These are phyloP conservation scores for Colletotrichum brevisporum DNA, from an alignment of 2,329 filamentous ascomycete genomes.

Conservation along the genomic window DNA sequence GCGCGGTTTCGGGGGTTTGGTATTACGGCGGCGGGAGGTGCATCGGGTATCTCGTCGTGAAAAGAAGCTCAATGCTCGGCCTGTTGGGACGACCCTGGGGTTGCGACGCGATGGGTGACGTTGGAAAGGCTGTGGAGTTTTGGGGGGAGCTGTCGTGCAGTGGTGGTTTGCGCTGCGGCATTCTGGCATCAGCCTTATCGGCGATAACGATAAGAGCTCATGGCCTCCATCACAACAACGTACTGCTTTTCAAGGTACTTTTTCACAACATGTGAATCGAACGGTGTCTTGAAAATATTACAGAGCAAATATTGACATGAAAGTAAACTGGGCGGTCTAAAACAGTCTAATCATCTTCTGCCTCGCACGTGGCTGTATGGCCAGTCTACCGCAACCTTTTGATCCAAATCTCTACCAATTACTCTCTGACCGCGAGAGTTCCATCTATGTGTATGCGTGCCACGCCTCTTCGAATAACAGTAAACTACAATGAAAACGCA, in stretches of 20 bases:
- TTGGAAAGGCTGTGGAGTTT: constrained; percentile 17
- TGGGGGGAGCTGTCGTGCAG: constrained; percentile 14
- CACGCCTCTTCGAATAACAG: not conserved
- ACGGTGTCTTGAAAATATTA: too few species aligned
- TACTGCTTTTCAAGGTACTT: not conserved
- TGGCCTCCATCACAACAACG: not conserved
- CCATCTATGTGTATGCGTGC: constrained; percentile 7
- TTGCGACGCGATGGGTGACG: constrained; percentile 23
- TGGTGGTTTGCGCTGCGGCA: not conserved
- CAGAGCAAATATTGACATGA: not conserved
- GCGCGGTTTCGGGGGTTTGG: not conserved
- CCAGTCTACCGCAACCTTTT: not conserved
- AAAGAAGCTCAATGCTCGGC: not conserved
- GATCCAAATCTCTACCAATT: constrained; percentile 4
- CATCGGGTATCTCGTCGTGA: not conserved
- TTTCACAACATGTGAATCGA: not conserved
- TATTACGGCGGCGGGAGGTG: not conserved
- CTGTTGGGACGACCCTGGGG: not conserved
- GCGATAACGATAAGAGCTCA: constrained; percentile 39
- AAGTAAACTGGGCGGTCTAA: not conserved
- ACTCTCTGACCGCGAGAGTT: constrained; percentile 1
- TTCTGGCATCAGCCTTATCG: constrained; percentile 32
- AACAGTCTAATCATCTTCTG: too few species aligned
- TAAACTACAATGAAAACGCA: not conserved
- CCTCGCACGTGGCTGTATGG: too few species aligned